Base-by-base conservation (phyloP, 2,329 filamentous ascomycete genomes). In the Leptosphaerulina australis region DNA sequence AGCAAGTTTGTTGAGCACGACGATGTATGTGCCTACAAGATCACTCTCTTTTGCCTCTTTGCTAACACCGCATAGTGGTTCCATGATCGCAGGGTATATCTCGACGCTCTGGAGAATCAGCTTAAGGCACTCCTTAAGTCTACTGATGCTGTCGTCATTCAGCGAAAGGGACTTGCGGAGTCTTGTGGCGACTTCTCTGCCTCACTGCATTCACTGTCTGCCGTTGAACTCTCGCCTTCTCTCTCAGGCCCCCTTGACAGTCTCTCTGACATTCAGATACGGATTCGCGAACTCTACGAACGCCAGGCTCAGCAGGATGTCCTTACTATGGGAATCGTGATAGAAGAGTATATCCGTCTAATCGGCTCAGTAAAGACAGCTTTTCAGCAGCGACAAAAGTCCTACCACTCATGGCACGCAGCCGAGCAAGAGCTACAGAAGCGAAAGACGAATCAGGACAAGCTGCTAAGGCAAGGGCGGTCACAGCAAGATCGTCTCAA, bases 1-100 rank as follows among this genome's bases (percentile, higher is more conserved):
- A 81, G 81, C 52, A 99, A 99, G 74, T 99, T 99, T 75, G 86
- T 99, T 29, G 94, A 99, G 75, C 94, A 97, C 69, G 94, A 99
- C 71, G 94, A 99, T 76, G 88, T 91, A 74, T 79, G 87, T 77
- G 21, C 44, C 26, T 38, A 5, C 7, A 8, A 37, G 11, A 0
- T 10, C 8, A 1, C 11, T 26, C 9, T 8, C 15, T 22, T 4
- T 9, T n/a, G n/a, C n/a, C n/a, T n/a, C 3, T n/a, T 28, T 37
- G 43, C 56, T 60, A 56, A 67, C 51, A 15, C 21, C 41, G 11
- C 11, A 21, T 51, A 91, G 88, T 99, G 93, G 94, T 99, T 99
- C 76, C 93, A 99, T 64, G 94, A 99, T 62, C 91, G 94, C 55
- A 90, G 88, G 66, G 84, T 97, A 46, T 99, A 99, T 68, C 83